Base-by-base conservation (phyloP, 2,329 filamentous ascomycete genomes). In the Claviceps africana region DNA sequence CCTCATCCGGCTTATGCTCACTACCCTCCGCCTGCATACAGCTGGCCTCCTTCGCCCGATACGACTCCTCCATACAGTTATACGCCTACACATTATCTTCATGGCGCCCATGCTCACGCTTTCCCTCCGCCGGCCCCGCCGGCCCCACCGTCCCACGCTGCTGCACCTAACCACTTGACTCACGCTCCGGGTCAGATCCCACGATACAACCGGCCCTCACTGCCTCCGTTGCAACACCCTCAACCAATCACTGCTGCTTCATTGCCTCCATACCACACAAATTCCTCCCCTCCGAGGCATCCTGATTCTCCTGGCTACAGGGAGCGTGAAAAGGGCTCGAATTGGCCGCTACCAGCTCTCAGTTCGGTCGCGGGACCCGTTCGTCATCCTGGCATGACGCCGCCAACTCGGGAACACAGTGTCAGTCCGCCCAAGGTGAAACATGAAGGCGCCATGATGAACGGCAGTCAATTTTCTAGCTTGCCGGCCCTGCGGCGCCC, bases 1-100 rank as follows among this genome's bases (percentile, higher is more conserved):
- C 56, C 50, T 22, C 65, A 63, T 39, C 65, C 65, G 47, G 58
- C 60, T 9, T 72, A 70, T 54, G 59, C 61, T 35, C 72, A 67
- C 55, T 74, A 74, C 55, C 62, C 65, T 15, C 68, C 73, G 51
- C 65, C 65, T 44, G 68, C 68, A 39, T 77, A 78, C 59, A 67
- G 64, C 17, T 81, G 75, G 77, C 77, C 74, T 43, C 76, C 71
- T n/a, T 79, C 75, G 22, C 77, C 76, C 6, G 70, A 73, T 6
- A 71, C 72, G 6, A 79, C 76, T 22, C 76, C 77, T 47, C 76
- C 76, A 0, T 79, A 73, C 57, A 74, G 77, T 56, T 72, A 74
- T 57, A 63, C 65, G 6, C 59, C 64, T 2, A 65, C 66, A 25
- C 61, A 67, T 4, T 73, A 71, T 54, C 63, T 66, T 43, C 59